phyloP scores from a whole-genome alignment of 2,329 filamentous ascomycete species.

The Alternaria viburni region DNA sequence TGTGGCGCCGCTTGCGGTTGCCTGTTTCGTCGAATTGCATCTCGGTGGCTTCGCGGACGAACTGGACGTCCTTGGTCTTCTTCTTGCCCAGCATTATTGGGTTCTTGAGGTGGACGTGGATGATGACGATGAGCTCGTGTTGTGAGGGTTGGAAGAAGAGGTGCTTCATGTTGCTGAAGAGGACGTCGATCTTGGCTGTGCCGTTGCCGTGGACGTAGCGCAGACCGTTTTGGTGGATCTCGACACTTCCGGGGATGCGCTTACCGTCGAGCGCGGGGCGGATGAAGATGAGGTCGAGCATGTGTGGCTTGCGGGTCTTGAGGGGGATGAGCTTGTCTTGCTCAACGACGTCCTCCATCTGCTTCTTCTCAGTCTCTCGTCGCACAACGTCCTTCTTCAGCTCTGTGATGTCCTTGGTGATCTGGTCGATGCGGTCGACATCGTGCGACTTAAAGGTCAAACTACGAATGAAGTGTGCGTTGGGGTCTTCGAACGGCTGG shows the following conservation, averaged over 20 bases:
- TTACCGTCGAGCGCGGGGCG: constrained; percentile 96
- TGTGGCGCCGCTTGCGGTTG: constrained; percentile 95
- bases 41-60: constrained; percentile 96
- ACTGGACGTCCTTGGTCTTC: constrained; percentile 98
- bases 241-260: constrained; percentile 91
- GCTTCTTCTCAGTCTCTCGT: constrained; percentile 98
- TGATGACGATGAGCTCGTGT: constrained; percentile 95
- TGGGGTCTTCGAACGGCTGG: constrained; percentile 95
- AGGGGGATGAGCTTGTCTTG: constrained; percentile 97
- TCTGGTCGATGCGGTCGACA: constrained; percentile 85
- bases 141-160: constrained; percentile 98
- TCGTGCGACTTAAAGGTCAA: constrained; percentile 94
- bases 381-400: constrained; percentile 92
- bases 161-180: constrained; percentile 98
- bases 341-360: constrained; percentile 98
- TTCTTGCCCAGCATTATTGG: constrained; percentile 98
- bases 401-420: constrained; percentile 91
- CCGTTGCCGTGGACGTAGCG: constrained; percentile 82
- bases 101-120: constrained; percentile 96
- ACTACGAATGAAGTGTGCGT: constrained; percentile 93
- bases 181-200: constrained; percentile 84
- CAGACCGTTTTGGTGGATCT: constrained; percentile 99
- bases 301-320: constrained; percentile 87
- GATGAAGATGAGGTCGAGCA: constrained; percentile 93
- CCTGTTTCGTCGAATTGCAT: constrained; percentile 99